phyloP scores from a whole-genome alignment of 2,329 filamentous ascomycete genomes.

The Colletotrichum simmondsii region DNA sequence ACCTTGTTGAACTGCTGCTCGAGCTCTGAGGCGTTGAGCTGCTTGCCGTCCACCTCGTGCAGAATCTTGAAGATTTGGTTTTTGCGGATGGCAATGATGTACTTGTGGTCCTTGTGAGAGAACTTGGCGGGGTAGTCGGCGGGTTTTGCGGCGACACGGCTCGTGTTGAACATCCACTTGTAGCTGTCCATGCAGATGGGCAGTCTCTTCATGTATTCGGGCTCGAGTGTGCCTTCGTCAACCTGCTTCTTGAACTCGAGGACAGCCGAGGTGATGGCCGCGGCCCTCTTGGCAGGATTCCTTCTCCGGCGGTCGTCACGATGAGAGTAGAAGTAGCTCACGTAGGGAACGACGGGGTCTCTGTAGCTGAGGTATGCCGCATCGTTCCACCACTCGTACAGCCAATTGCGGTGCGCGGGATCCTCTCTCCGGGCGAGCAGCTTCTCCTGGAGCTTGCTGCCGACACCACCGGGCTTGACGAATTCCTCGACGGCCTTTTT shows the following conservation, averaged over 20 bases:
- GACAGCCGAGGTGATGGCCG: conserved; percentile 85
- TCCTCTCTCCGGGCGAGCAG: conserved; percentile 83
- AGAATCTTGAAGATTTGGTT: conserved; percentile 97
- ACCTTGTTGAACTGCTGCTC: conserved; percentile 89
- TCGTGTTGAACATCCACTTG: conserved; percentile 98
- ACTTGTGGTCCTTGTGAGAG: conserved; percentile 77
- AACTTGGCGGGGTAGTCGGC: conserved; percentile 88
- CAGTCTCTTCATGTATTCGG: conserved; percentile 98
- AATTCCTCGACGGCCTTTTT: conserved; percentile 90
- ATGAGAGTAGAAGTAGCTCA: conserved; percentile 99
- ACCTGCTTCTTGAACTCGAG: conserved; percentile 97
- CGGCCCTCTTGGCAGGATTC: conserved; percentile 91
- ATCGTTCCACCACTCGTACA: conserved; percentile 98
- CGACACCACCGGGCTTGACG: conserved; percentile 85
- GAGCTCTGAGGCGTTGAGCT: conserved; percentile 89
- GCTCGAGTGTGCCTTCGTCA: conserved; percentile 84
- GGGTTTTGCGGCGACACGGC: conserved; percentile 84
- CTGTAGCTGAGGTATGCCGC: conserved; percentile 92
- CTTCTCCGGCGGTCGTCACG: conserved; percentile 89
- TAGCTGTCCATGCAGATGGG: conserved; percentile 99
- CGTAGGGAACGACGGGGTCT: conserved; percentile 96
- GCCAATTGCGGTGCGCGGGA: conserved; percentile 89
- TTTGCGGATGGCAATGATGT: conserved; percentile 91
- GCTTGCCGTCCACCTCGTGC: conserved; percentile 83
- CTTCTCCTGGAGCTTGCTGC: conserved; percentile 87